Evolutionary conservation across 108 stramenopile species (phyloP).

Genomic region (Mediolabrus comicus): DNA sequence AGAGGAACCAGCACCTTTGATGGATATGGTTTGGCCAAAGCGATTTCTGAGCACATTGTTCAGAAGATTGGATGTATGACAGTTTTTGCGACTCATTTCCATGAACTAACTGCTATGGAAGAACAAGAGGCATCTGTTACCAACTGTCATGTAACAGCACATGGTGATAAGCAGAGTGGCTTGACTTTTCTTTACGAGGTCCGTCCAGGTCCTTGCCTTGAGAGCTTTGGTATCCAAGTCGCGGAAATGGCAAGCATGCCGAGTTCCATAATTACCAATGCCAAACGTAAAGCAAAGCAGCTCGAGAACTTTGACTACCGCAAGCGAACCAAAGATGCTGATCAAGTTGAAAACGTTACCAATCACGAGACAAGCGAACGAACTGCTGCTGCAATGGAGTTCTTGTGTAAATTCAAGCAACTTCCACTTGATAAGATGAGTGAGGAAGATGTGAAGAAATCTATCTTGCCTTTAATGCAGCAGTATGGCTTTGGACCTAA

Average conservation of each 20-base stretch:
- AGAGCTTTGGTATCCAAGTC: constrained; percentile 97
- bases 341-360: constrained; percentile 14
- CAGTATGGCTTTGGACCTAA: constrained; percentile 30
- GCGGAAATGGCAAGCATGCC: constrained; percentile 96
- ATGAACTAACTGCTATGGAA: constrained; percentile 90
- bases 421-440: constrained; percentile 33
- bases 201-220: constrained; percentile 86
- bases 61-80: constrained; percentile 76
- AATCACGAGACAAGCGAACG: constrained; percentile 23
- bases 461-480: constrained; percentile 19
- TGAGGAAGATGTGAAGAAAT: constrained; percentile 10
- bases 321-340: constrained; percentile 34
- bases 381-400: constrained; percentile 37
- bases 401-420: constrained; percentile 29
- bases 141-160: constrained; percentile 94
- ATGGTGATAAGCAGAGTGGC: constrained; percentile 54
- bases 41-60: constrained; percentile 92
- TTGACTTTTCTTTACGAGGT: constrained; percentile 89
- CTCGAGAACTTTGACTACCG: constrained; percentile 85
- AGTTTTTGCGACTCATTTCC: constrained; percentile 99
- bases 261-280: constrained; percentile 80
- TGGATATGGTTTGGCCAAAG: constrained; percentile 96
- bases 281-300: constrained; percentile 89
- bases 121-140: constrained; percentile 55
- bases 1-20: constrained; percentile 97